A percentile compares a stretch with the other conserved stretches of the same genome.
Conservation (phyloP, 805 yeast species). For the Lipomyces yamadae region DNA sequence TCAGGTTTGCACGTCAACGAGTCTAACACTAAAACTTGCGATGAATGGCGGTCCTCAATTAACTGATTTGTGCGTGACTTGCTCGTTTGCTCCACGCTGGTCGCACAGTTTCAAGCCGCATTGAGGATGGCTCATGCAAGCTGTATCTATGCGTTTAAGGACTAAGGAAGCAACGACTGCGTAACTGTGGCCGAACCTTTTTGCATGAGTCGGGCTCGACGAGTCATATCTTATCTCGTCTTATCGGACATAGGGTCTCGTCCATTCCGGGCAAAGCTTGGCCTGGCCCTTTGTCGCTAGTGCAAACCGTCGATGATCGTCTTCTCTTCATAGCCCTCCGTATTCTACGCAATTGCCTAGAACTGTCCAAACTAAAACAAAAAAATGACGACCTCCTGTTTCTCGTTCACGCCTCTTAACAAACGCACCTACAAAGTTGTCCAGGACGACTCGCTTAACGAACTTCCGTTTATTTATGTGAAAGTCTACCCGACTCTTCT, state of each 20-base stretch:
- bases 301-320: too few species aligned
- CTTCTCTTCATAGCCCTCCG: too few species aligned
- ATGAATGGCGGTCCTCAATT: too few species aligned
- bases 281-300: too few species aligned
- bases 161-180: not conserved
- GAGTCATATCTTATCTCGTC: not conserved
- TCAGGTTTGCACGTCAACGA: too few species aligned
- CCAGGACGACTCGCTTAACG: slow-evolving; percentile 35
- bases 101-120: not conserved
- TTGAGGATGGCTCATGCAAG: not conserved
- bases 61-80: too few species aligned
- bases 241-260: not conserved
- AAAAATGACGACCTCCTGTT: slow-evolving; percentile 26
- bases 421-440: slow-evolving; percentile 34
- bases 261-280: not conserved
- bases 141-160: not conserved
- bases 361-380: not conserved
- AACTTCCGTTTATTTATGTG: slow-evolving; percentile 37
- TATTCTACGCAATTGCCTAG: not conserved
- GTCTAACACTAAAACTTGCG: too few species aligned
- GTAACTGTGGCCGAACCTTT: not conserved
- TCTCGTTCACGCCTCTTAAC: slow-evolving; percentile 28
- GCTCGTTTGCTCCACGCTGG: not conserved
- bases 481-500: slow-evolving; percentile 36
- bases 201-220: not conserved